These are phyloP conservation scores for Sicyos baderoa DNA, from an alignment of 306 rosid genomes.

Conservation along the genomic window DNA sequence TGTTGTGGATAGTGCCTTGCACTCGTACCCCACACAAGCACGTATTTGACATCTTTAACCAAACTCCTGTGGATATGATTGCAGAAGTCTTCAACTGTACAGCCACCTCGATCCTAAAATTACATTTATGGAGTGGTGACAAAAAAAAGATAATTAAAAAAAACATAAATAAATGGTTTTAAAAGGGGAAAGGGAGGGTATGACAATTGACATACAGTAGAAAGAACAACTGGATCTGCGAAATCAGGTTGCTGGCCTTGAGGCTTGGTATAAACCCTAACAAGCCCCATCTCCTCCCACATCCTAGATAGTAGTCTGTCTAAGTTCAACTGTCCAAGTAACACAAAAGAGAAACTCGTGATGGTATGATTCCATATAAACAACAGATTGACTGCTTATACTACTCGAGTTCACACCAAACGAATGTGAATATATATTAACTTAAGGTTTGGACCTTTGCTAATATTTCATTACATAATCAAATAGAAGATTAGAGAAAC, in stretches of 20 bases:
- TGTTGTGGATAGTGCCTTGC: constrained; percentile 97
- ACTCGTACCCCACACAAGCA: constrained; percentile 89
- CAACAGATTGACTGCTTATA: neutral
- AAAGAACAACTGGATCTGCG: constrained; percentile 83
- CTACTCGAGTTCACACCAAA: neutral
- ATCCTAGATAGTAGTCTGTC: constrained; percentile 88
- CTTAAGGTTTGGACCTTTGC: neutral
- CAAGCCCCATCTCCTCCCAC: constrained; percentile 99
- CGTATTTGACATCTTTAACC: constrained; percentile 95
- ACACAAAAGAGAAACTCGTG: constrained; percentile 16
- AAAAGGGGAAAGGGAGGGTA: constrained; percentile 18
- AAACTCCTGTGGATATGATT: constrained; percentile 93
- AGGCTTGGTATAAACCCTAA: constrained; percentile 96
- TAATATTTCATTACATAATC: neutral
- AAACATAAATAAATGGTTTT: constrained; percentile 7
- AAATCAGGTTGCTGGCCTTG: constrained; percentile 99
- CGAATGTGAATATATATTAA: neutral
- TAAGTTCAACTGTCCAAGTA: constrained; percentile 68
- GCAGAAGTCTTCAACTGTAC: constrained; percentile 90
- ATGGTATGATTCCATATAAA: neutral
- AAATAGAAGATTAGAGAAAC: constrained; percentile 3
- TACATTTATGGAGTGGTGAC: constrained; percentile 25
- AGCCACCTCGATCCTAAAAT: constrained; percentile 92
- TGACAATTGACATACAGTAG: constrained; percentile 51
- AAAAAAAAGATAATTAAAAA: neutral